A percentile compares a stretch with the other conserved stretches of the same genome.
Evolutionary conservation across 208 protist species (phyloP).

Genomic region (Acanthamoeba culbertsoni): DNA sequence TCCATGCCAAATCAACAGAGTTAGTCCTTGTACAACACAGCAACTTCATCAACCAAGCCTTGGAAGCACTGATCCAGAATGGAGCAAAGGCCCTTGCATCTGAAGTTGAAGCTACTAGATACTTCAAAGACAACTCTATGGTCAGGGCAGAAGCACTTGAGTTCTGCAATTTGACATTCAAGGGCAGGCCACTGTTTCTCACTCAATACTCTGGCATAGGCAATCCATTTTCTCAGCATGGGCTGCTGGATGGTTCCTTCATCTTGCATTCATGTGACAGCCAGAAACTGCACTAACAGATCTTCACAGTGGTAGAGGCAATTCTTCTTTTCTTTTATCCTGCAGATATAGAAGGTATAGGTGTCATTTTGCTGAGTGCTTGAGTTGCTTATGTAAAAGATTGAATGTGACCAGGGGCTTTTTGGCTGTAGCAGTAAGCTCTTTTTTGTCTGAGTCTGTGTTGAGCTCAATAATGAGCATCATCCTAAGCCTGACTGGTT

Average conservation of each 20-base stretch:
- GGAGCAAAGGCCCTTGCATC: neutral
- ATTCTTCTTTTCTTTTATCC: neutral
- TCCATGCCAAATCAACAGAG: neutral
- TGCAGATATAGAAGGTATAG: neutral
- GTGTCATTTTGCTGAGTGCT: no score
- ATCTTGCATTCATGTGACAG: neutral
- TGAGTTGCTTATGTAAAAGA: no score
- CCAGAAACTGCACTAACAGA: neutral
- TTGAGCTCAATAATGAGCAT: no score
- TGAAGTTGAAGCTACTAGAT: neutral
- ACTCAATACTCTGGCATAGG: neutral
- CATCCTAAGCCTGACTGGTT: no score
- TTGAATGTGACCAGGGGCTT: no score
- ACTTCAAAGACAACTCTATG: neutral
- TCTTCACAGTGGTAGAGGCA: neutral
- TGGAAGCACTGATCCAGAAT: neutral
- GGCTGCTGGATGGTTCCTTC: neutral
- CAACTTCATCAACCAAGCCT: neutral
- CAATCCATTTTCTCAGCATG: neutral
- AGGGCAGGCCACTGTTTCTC: neutral
- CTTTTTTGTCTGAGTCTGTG: no score
- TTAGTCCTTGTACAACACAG: neutral
- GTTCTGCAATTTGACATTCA: neutral
- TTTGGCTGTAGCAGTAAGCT: no score
- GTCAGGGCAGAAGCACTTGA: neutral